Percentiles rank a stretch among this genome's conserved stretches.
Evolutionary conservation across 1,284 basidiomycete species (phyloP).

Genomic region (Tetrapyrgos nigripes): DNA sequence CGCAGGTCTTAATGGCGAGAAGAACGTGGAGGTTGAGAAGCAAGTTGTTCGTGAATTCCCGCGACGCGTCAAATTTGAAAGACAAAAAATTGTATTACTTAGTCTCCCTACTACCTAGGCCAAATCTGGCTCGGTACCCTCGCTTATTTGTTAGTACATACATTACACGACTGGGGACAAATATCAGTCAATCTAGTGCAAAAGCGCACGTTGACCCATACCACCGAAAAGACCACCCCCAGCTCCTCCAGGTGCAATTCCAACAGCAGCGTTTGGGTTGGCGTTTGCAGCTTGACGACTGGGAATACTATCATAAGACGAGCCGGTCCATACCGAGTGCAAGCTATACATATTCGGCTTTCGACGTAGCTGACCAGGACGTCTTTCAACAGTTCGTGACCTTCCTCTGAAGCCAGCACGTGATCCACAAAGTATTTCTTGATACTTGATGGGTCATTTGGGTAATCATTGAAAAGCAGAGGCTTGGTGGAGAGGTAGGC

Average conservation of each 20-base stretch:
- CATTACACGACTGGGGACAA: too few species aligned
- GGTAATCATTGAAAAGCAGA: constrained; percentile 81
- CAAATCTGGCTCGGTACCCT: too few species aligned
- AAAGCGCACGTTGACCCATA: constrained; percentile 67
- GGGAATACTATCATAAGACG: constrained; percentile 65
- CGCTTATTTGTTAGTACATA: too few species aligned
- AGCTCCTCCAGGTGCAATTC: constrained; percentile 37
- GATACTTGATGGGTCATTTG: constrained; percentile 78
- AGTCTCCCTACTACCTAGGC: too few species aligned
- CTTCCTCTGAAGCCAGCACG: constrained; percentile 46
- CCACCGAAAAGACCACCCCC: constrained; percentile 75
- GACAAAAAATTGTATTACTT: too few species aligned
- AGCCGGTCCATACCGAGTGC: constrained; percentile 78
- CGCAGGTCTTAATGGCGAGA: too few species aligned
- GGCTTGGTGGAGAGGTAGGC: constrained; percentile 90
- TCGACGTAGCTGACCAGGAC: constrained; percentile 89
- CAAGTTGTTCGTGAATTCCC: too few species aligned
- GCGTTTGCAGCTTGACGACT: constrained; percentile 59
- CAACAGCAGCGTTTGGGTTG: constrained; percentile 53
- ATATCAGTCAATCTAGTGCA: too few species aligned
- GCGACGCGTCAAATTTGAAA: too few species aligned
- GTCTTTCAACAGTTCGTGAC: constrained; percentile 88
- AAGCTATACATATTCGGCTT: constrained; percentile 84
- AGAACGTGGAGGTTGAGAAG: too few species aligned
- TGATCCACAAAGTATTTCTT: constrained; percentile 82